Evolutionary conservation across 2,329 filamentous ascomycete genomes (phyloP).

Genomic region (Alternaria rosae): DNA sequence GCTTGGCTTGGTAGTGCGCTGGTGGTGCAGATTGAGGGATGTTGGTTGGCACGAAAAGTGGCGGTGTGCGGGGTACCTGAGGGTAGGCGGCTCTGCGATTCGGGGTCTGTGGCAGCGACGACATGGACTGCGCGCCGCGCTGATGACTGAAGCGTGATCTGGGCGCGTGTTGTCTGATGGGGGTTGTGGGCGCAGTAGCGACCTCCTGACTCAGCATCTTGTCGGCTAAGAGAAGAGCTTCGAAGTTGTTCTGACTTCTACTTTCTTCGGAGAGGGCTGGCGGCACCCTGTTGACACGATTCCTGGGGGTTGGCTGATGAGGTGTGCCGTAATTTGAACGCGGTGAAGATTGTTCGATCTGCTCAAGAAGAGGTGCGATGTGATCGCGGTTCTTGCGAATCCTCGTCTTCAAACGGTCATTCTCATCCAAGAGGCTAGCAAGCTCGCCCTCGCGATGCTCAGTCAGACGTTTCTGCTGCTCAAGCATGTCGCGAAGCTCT

Average conservation of each 20-base stretch:
- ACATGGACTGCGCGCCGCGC: slow-evolving; percentile 81
- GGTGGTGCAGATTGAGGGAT: slow-evolving; percentile 53
- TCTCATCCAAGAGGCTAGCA: slow-evolving; percentile 74
- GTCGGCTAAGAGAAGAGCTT: slow-evolving; percentile 74
- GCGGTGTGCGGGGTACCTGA: slow-evolving; percentile 65
- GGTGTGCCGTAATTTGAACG: slow-evolving; percentile 63
- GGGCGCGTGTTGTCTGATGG: slow-evolving; percentile 59
- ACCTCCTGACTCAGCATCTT: slow-evolving; percentile 82
- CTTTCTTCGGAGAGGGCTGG: slow-evolving; percentile 56
- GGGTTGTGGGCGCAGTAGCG: slow-evolving; percentile 77
- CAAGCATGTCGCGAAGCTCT: slow-evolving; percentile 68
- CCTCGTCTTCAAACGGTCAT: slow-evolving; percentile 77
- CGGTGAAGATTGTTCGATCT: slow-evolving; percentile 70
- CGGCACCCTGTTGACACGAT: slow-evolving; percentile 35
- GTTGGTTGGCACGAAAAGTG: slow-evolving; percentile 39
- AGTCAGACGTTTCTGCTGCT: slow-evolving; percentile 78
- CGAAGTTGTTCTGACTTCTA: slow-evolving; percentile 71
- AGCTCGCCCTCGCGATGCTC: slow-evolving; percentile 79
- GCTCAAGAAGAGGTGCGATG: slow-evolving; percentile 64
- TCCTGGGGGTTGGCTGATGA: slow-evolving; percentile 59
- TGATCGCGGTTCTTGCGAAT: slow-evolving; percentile 92
- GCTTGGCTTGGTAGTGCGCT: slow-evolving; percentile 43
- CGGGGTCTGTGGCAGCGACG: slow-evolving; percentile 82
- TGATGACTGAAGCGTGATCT: slow-evolving; percentile 68
- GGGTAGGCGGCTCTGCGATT: slow-evolving; percentile 63